These are phyloP conservation scores for Cunninghamia lanceolata DNA, from an alignment of 75 land plant genomes.

Conservation along the genomic window DNA sequence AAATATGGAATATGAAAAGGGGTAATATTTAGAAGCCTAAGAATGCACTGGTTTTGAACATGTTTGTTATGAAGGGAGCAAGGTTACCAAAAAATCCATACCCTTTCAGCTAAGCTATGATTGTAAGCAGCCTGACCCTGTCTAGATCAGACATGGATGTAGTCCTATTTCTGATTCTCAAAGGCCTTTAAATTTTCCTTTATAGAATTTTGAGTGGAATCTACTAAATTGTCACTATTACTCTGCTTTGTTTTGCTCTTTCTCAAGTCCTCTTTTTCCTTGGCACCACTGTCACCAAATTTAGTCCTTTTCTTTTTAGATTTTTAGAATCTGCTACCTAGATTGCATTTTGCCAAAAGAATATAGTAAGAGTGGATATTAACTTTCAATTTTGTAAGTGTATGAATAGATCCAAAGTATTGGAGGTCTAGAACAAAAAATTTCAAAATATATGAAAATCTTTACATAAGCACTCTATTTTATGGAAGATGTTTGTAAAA, in stretches of 20 bases:
- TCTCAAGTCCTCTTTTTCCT: too few species aligned
- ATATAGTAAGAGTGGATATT: too few species aligned
- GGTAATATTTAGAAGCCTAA: too few species aligned
- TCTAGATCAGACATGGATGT: constrained; percentile 88
- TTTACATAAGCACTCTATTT: too few species aligned
- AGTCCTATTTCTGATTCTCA: constrained; percentile 61
- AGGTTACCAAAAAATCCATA: constrained; percentile 16
- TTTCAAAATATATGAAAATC: too few species aligned
- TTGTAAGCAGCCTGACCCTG: constrained; percentile 95
- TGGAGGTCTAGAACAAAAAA: too few species aligned
- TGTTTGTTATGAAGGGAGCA: not conserved
- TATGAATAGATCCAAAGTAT: too few species aligned
- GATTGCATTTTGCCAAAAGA: too few species aligned
- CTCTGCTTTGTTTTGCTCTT: too few species aligned
- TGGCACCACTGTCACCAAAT: not conserved
- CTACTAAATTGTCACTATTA: too few species aligned
- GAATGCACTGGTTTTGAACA: not conserved
- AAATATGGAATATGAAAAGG: not conserved
- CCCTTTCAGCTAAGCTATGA: constrained; percentile 95
- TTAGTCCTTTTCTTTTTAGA: constrained; percentile 5
- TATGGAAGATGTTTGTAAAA: too few species aligned
- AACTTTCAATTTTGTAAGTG: too few species aligned
- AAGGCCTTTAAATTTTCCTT: constrained; percentile 45
- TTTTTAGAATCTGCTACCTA: not conserved
- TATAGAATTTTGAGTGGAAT: constrained; percentile 28